Base-by-base conservation (phyloP, 306 rosid species). In the Cucurbita maxima region DNA sequence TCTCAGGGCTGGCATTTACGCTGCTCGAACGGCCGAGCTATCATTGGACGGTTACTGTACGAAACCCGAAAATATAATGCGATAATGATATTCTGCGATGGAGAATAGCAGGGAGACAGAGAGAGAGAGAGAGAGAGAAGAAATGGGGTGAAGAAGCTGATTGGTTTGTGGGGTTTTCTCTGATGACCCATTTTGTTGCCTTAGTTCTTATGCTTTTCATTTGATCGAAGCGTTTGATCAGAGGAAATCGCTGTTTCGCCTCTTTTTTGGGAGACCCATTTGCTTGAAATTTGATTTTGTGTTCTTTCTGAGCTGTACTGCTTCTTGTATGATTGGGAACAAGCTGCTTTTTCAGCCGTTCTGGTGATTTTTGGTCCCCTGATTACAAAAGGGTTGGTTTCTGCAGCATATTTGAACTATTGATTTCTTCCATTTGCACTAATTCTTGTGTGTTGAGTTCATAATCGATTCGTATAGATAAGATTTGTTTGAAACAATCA, bases 61-160 rank as follows among this genome's bases (percentile, higher is more conserved):
- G 14, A 30, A 70, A 51, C 30, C 50, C 58, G 16, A 50, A 70
- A 70, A 34, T 50, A 70, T 70, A 50, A 50, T 50, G 59, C 10
- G 74, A 51, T 50, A 50, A 37, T 30, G 74, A 70, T 70, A 45
- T 70, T 16, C 74, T 50, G 74, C 14, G 25, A 34, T 50, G 59
- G 74, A 51, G 58, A 70, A 48, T 12, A 47, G 57, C 13, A 12
- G 56, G 57, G 73, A 68, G 53, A 43, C 40, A 19, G 19, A 48
- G 45, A 15, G 37, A 11, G 45, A 60, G 47, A 16, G 48, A 47
- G 48, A 15, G 48, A 71, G 56, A 64, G 71, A 78, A 77, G 55
- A 84, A 83, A 56, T 90, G 94, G 88, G 86, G 87, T 85, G 76
- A 83, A 55, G 68, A 43, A 71, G 48, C 58, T 36, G 61, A 74